A percentile compares a stretch with the other conserved stretches of the same genome.
Conservation (phyloP, 1,139 yeast species). For the Maudiozyma humilis region DNA sequence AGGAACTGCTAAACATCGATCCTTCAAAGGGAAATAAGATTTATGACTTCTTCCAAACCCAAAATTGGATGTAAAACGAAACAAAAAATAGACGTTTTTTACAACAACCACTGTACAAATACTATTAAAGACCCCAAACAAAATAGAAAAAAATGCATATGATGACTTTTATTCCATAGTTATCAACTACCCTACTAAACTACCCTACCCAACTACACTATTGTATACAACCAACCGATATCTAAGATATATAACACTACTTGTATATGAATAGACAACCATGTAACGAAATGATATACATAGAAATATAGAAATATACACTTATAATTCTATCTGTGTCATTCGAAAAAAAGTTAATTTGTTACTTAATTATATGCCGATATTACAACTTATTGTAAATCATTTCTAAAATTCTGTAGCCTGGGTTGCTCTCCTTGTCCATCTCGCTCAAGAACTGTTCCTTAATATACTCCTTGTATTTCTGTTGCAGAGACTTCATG, state of each 20-base stretch:
- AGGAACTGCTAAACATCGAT: slow-evolving; percentile 77
- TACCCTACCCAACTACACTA: background rate
- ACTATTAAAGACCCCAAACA: background rate
- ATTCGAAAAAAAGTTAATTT: background rate
- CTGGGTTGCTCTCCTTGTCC: slow-evolving; percentile 26
- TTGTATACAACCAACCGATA: background rate
- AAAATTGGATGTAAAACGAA: slow-evolving; percentile 58
- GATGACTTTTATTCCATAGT: background rate
- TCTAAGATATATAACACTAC: background rate
- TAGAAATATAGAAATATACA: background rate
- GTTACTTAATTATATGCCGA: background rate
- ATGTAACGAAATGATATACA: background rate
- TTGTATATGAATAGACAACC: background rate
- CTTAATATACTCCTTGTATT: slow-evolving; percentile 39
- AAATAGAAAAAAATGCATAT: background rate
- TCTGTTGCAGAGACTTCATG: slow-evolving; percentile 39
- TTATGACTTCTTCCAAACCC: slow-evolving; percentile 84
- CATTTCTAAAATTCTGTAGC: slow-evolving; percentile 30
- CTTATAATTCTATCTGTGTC: background rate
- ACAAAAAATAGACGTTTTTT: background rate
- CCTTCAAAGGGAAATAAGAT: slow-evolving; percentile 78
- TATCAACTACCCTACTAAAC: background rate
- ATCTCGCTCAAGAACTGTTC: slow-evolving; percentile 28
- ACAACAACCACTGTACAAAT: background rate
- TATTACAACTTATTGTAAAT: slow-evolving; percentile 31